Evolutionary conservation across 306 rosid genomes (phyloP).

Genomic region (Calophaca sinica): DNA sequence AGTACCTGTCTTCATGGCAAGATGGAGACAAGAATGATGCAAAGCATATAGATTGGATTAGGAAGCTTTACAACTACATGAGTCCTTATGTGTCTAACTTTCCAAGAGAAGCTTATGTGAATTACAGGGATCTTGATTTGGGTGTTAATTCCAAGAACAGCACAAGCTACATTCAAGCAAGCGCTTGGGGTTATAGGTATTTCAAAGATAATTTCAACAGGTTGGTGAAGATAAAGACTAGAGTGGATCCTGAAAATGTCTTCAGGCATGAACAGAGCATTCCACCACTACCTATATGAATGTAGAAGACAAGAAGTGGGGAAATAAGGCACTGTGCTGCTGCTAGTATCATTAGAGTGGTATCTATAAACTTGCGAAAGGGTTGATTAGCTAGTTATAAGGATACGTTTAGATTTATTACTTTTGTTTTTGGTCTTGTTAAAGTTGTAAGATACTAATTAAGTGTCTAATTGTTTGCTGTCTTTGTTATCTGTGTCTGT

Average conservation of each 20-base stretch:
- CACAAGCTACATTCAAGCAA: constrained; percentile 49
- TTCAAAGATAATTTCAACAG: constrained; percentile 53
- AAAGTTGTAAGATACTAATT: constrained; percentile 43
- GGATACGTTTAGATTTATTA: constrained; percentile 33
- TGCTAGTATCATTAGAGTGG: constrained; percentile 18
- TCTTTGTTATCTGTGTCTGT: constrained; percentile 7
- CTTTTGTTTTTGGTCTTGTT: constrained; percentile 5
- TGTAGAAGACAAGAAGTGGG: background rate
- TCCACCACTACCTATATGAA: constrained; percentile 48
- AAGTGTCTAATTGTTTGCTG: constrained; percentile 35
- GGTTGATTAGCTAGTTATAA: constrained; percentile 34
- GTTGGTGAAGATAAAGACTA: constrained; percentile 55
- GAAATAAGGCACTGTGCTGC: constrained; percentile 39
- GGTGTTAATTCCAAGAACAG: constrained; percentile 53
- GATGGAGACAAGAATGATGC: constrained; percentile 37
- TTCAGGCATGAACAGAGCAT: constrained; percentile 65
- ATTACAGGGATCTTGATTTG: constrained; percentile 61
- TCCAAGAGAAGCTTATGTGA: constrained; percentile 59
- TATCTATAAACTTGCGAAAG: constrained; percentile 37
- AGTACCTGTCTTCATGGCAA: constrained; percentile 50
- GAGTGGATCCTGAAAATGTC: constrained; percentile 58
- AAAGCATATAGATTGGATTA: constrained; percentile 56
- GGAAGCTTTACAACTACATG: constrained; percentile 57
- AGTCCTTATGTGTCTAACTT: constrained; percentile 49
- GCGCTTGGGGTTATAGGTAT: constrained; percentile 54